phyloP scores from a whole-genome alignment of 75 land plant genomes.

The Isoetes taiwanensis region DNA sequence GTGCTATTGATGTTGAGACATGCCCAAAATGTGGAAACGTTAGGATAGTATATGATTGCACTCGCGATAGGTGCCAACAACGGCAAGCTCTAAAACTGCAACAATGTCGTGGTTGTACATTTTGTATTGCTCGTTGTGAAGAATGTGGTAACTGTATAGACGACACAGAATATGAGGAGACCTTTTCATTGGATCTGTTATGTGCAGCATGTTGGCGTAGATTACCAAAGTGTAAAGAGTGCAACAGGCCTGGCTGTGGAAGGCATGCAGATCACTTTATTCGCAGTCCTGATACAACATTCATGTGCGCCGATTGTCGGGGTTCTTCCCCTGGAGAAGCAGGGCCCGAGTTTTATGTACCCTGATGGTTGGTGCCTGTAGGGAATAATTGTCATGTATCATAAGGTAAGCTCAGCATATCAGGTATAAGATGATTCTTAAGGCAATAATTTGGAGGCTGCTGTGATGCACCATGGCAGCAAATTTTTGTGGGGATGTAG shows the following conservation, averaged over 20 bases:
- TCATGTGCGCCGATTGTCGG: conserved; percentile 15
- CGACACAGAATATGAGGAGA: conserved; percentile 54
- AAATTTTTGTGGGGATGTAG: too few species aligned
- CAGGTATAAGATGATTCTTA: too few species aligned
- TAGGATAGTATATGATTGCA: conserved; percentile 67
- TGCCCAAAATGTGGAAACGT: conserved; percentile 57
- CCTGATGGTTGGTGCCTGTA: too few species aligned
- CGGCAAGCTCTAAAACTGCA: conserved; percentile 12
- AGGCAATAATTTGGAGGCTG: too few species aligned
- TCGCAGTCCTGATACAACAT: neutral
- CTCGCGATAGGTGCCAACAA: conserved; percentile 36
- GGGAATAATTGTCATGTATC: too few species aligned
- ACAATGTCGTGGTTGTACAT: conserved; percentile 54
- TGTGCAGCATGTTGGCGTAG: conserved; percentile 48
- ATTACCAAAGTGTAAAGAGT: conserved; percentile 25
- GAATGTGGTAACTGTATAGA: conserved; percentile 66
- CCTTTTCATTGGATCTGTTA: conserved; percentile 47
- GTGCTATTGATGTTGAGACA: conserved; percentile 53
- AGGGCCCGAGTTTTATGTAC: conserved; percentile 7
- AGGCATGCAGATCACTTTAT: conserved; percentile 16
- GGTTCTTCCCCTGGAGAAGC: neutral
- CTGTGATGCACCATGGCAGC: too few species aligned
- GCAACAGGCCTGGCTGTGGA: conserved; percentile 41
- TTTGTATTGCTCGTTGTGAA: conserved; percentile 62
- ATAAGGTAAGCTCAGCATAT: too few species aligned